A percentile compares a stretch with the other conserved stretches of the same genome.
These are phyloP conservation scores for Schizosaccharomyces osmophilus DNA, from an alignment of 805 yeast genomes.

Conservation along the genomic window DNA sequence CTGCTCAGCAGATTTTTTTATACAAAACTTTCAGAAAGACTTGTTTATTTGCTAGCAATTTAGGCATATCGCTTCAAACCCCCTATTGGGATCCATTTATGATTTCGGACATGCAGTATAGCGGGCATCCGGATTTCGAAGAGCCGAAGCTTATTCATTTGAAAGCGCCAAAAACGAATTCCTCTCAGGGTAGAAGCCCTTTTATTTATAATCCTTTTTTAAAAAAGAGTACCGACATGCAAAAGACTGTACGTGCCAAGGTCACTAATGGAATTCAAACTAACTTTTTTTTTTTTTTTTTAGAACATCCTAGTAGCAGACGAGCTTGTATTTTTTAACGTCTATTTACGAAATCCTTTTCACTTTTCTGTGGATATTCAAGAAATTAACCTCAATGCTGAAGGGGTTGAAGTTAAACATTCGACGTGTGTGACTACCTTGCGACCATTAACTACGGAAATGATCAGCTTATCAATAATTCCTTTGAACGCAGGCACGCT, in stretches of 20 bases:
- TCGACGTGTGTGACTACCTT: background rate
- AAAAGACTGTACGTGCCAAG: constrained; percentile 4
- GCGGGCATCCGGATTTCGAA: constrained; percentile 10
- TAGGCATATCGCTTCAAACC: constrained; percentile 5
- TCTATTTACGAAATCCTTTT: constrained; percentile 56
- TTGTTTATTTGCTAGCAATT: constrained; percentile 4
- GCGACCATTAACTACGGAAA: background rate
- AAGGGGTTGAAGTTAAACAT: background rate
- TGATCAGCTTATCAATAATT: background rate
- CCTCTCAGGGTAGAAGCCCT: constrained; percentile 9
- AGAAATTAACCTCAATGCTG: background rate
- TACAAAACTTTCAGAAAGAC: background rate
- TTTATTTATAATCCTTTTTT: constrained; percentile 36
- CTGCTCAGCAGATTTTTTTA: background rate
- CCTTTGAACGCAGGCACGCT: background rate
- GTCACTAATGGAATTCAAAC: too few relatives aligned
- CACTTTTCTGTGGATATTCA: constrained; percentile 34
- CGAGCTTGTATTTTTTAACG: constrained; percentile 33
- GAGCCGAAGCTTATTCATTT: background rate
- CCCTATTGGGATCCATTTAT: constrained; percentile 56
- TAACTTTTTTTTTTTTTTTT: constrained; percentile 3
- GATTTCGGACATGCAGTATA: constrained; percentile 23
- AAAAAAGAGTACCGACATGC: constrained; percentile 5
- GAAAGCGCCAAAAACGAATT: background rate
- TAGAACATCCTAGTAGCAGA: constrained; percentile 26